These are phyloP conservation scores for Metschnikowia amazonensis DNA, from an alignment of 805 yeast species.

Conservation along the genomic window DNA sequence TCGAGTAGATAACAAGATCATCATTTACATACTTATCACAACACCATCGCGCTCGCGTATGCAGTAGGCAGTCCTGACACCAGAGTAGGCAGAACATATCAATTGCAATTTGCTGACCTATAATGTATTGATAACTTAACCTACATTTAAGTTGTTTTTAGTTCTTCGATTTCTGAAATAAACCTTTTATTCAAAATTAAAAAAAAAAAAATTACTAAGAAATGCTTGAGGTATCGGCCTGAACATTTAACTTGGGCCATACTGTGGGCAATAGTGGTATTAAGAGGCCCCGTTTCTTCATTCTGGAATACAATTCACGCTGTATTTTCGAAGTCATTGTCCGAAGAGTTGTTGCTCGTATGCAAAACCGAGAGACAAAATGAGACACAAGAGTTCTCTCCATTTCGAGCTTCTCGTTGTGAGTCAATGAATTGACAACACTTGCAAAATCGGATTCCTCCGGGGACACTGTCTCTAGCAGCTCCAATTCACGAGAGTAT, in stretches of 20 bases:
- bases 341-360: background rate
- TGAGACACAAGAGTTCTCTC: background rate
- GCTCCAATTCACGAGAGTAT: background rate
- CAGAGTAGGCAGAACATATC: background rate
- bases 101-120: too few relatives aligned
- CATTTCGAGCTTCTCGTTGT: background rate
- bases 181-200: too few relatives aligned
- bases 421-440: constrained; percentile 5
- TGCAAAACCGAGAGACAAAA: constrained; percentile 3
- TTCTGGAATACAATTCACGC: background rate
- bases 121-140: too few relatives aligned
- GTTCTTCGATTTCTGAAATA: too few relatives aligned
- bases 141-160: too few relatives aligned
- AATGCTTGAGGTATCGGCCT: background rate
- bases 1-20: too few relatives aligned
- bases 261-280: background rate
- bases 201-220: too few relatives aligned
- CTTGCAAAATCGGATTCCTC: constrained; percentile 1
- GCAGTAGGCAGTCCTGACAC: background rate
- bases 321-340: constrained; percentile 2
- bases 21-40: background rate
- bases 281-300: constrained; percentile 2
- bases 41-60: constrained; percentile 2
- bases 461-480: background rate
- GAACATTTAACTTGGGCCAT: background rate